phyloP scores from a whole-genome alignment of 257 asterid species.

The Salvia hispanica region DNA sequence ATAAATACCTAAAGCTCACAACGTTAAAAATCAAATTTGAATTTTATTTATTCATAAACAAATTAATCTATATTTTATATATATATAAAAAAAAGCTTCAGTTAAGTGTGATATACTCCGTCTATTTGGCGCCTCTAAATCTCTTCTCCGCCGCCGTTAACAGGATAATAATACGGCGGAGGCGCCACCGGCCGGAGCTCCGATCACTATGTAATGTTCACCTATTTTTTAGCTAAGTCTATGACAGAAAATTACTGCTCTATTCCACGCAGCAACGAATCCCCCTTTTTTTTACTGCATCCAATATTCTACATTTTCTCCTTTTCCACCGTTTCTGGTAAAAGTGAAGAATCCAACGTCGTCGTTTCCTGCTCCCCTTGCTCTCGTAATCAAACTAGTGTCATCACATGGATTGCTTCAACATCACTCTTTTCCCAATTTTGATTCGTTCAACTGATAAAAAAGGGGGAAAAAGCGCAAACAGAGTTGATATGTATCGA shows the following conservation, averaged over 20 bases:
- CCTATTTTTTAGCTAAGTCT: slow-evolving; percentile 1
- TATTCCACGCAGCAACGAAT: slow-evolving; percentile 26
- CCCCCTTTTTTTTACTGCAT: slow-evolving; percentile 24
- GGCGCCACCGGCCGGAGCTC: slow-evolving; percentile 30
- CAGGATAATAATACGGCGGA: slow-evolving; percentile 12
- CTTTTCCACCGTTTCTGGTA: slow-evolving; percentile 23
- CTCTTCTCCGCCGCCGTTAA: neutral
- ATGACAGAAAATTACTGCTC: slow-evolving; percentile 1
- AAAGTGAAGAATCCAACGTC: slow-evolving; percentile 34
- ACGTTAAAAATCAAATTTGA: too few relatives aligned
- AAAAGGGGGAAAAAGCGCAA: neutral
- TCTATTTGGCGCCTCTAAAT: too few relatives aligned
- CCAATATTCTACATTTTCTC: neutral
- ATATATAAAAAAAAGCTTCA: too few relatives aligned
- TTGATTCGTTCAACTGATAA: slow-evolving; percentile 23
- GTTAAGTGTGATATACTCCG: too few relatives aligned
- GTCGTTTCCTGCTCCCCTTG: slow-evolving; percentile 19
- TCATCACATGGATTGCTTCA: slow-evolving; percentile 36
- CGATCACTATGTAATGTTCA: neutral
- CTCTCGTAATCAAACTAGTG: slow-evolving; percentile 19
- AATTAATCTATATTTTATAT: too few relatives aligned
- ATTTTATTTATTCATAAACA: too few relatives aligned
- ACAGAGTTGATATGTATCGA: slow-evolving; percentile 32
- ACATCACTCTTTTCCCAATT: slow-evolving; percentile 29
- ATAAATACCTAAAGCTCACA: too few relatives aligned